Base-by-base conservation (phyloP, 495 filamentous ascomycete genomes). In the Xylaria intraflava region DNA sequence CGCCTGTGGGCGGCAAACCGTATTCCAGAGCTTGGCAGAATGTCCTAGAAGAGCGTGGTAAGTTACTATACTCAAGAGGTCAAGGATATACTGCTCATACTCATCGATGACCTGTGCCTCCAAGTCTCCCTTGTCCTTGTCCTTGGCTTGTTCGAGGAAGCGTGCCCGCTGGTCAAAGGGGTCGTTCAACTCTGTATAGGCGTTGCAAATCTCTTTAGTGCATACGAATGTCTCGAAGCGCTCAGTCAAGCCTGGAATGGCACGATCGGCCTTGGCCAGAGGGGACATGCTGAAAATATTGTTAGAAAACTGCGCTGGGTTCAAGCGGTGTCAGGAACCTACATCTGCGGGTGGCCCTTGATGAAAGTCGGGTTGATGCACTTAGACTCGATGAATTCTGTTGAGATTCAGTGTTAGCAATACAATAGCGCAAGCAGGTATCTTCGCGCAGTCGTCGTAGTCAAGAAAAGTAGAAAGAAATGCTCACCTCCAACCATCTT, bases 141-240 rank as follows among this genome's bases (percentile, higher is more conserved):
- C 90, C 57, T 81, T 76, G 14, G 90, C 92, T 71, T 98, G 94
- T 78, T 98, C 92, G 68, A 96, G 89, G 73, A 98, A 97, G 31
- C 91, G 84, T 51, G 93, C 75, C 46, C 93, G 80, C 71, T 97
- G 93, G 69, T 95, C 89, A 66, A 95, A 92, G 48, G 92, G 89
- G 65, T 96, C 86, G 79, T 98, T 97, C 77, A 97, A 83, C 79
- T 97, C 93, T 12, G 93, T 99, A 75, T 97, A 97, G 2, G 91
- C 90, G 63, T 97, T 96, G 56, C 83, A 84, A 58, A 96, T 94
- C 68, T 96, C 90, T 80, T 96, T 96, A 78, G 89, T 95, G 80
- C 87, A 90, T 27, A 95, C 94, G 64, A 98, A 98, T 17, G 88
- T 90, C 73, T 98, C 93, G 72, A 96, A 96, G 49, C 94, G 85